Evolutionary conservation across 495 filamentous ascomycete species (phyloP).

Genomic region (Xylaria grammica): DNA sequence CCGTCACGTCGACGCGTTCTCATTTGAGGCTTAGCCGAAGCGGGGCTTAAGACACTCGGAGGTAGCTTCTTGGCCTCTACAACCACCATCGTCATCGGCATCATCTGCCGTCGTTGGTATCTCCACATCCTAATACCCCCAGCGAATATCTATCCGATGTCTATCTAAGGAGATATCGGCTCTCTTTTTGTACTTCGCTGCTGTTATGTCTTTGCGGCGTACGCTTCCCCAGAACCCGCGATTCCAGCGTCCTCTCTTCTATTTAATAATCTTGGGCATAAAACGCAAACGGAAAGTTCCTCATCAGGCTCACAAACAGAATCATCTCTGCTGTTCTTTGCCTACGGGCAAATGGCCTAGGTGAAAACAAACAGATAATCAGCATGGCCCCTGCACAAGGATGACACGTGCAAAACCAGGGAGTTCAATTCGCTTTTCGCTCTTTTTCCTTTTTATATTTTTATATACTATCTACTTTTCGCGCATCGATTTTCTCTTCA

Average conservation of each 20-base stretch:
- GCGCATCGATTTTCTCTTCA: too few species aligned
- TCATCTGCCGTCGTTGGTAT: background rate
- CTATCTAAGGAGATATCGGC: background rate
- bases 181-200: background rate
- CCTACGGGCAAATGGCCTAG: background rate
- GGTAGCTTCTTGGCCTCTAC: background rate
- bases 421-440: background rate
- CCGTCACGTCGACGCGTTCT: background rate
- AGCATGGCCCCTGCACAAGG: background rate
- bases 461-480: too few species aligned
- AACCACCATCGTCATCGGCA: background rate
- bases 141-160: background rate
- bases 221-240: background rate
- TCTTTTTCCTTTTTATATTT: background rate
- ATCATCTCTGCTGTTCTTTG: too few species aligned
- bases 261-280: too few species aligned
- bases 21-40: conserved; percentile 9
- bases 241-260: too few species aligned
- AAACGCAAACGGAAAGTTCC: too few species aligned
- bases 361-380: background rate
- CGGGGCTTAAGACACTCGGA: background rate
- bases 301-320: too few species aligned
- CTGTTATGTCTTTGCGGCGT: background rate
- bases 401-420: background rate
- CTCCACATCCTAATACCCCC: background rate